phyloP scores from a whole-genome alignment of 108 stramenopile species.

The Cyclotella baltica region DNA sequence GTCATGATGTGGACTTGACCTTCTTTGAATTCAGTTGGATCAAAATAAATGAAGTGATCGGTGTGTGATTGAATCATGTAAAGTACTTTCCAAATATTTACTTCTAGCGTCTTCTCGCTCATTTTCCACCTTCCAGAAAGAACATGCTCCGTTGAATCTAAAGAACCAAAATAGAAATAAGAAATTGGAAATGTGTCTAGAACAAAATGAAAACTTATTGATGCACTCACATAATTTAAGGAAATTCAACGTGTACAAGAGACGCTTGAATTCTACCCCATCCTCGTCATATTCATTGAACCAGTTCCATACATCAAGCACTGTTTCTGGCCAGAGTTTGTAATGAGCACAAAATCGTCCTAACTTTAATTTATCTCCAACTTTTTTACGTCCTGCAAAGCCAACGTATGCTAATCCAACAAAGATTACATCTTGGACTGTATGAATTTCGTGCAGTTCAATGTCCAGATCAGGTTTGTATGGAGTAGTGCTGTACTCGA shows the following conservation, averaged over 20 bases:
- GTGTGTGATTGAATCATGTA: not conserved
- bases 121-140: not conserved
- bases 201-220: too few relatives aligned
- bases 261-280: not conserved
- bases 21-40: not conserved
- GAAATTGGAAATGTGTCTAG: too few relatives aligned
- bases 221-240: slow-evolving; percentile 7
- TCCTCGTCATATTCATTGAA: not conserved
- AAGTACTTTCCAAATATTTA: not conserved
- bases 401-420: slow-evolving; percentile 6
- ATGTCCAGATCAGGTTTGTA: not conserved
- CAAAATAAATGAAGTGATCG: not conserved
- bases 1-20: not conserved
- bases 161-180: too few relatives aligned
- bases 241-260: not conserved
- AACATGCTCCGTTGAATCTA: slow-evolving; percentile 5
- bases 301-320: not conserved
- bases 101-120: not conserved
- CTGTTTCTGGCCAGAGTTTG: not conserved
- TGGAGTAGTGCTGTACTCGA: not conserved
- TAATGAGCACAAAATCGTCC: not conserved
- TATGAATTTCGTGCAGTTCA: not conserved
- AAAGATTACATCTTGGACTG: slow-evolving; percentile 3
- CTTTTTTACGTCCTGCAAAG: not conserved
- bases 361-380: not conserved